Conservation (phyloP, 1,284 basidiomycete genomes). For the Apiotrichum domesticum region DNA sequence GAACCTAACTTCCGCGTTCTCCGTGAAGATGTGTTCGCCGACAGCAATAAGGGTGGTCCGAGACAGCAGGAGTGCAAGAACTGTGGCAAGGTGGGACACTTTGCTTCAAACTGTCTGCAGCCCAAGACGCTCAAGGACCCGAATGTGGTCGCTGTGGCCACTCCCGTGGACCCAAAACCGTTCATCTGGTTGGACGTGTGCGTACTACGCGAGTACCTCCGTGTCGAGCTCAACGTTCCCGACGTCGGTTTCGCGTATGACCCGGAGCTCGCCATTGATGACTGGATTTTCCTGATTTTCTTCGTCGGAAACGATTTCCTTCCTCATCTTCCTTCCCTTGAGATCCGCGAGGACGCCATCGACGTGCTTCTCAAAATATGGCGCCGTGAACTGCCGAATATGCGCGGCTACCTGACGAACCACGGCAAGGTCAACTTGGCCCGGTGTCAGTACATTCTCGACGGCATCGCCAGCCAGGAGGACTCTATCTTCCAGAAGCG, state of each 20-base stretch:
- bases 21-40: slow-evolving; percentile 93
- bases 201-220: slow-evolving; percentile 94
- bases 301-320: slow-evolving; percentile 99
- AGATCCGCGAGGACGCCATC: slow-evolving; percentile 98
- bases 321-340: slow-evolving; percentile 93
- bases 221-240: slow-evolving; percentile 83
- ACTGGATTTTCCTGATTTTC: slow-evolving; percentile 99
- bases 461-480: slow-evolving; percentile 84
- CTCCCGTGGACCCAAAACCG: slow-evolving; percentile 79
- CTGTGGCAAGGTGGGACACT: slow-evolving; percentile 91
- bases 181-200: slow-evolving; percentile 98
- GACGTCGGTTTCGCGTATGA: slow-evolving; percentile 80
- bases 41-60: slow-evolving; percentile 55
- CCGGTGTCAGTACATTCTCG: slow-evolving; percentile 87
- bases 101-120: slow-evolving; percentile 80
- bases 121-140: slow-evolving; percentile 52
- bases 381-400: slow-evolving; percentile 83
- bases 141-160: slow-evolving; percentile 55
- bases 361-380: slow-evolving; percentile 93
- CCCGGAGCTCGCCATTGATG: slow-evolving; percentile 95
- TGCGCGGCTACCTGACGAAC: slow-evolving; percentile 96
- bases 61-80: slow-evolving; percentile 63
- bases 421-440: slow-evolving; percentile 82
- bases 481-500: slow-evolving; percentile 91
- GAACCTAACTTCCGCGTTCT: slow-evolving; percentile 96